These are phyloP conservation scores for Aspergillus unguis DNA, from an alignment of 2,329 filamentous ascomycete species.

Conservation along the genomic window DNA sequence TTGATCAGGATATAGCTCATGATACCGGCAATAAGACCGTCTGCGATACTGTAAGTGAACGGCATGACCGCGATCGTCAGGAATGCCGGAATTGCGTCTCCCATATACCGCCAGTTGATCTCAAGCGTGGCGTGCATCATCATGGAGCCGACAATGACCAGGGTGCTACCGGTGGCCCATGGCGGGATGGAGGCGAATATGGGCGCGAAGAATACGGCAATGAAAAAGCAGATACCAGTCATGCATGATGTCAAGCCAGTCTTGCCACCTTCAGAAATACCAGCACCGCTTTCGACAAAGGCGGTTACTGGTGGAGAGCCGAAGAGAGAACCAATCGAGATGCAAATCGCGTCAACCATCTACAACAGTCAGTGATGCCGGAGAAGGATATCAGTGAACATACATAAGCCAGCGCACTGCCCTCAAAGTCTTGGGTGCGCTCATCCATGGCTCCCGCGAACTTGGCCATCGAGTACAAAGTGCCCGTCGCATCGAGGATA, in stretches of 20 bases:
- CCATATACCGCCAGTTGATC: constrained; percentile 86
- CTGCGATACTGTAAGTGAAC: constrained; percentile 84
- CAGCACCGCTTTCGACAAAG: constrained; percentile 84
- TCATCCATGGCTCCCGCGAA: constrained; percentile 79
- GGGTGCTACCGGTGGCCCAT: constrained; percentile 85
- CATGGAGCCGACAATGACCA: constrained; percentile 82
- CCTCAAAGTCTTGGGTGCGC: constrained; percentile 81
- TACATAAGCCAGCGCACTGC: constrained; percentile 74
- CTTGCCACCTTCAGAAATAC: constrained; percentile 81
- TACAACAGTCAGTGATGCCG: constrained; percentile 23
- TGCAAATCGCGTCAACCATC: constrained; percentile 72
- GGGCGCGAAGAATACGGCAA: constrained; percentile 83
- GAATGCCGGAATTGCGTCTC: constrained; percentile 80
- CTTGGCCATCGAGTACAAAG: constrained; percentile 83
- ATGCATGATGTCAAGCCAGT: constrained; percentile 80
- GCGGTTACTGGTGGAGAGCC: constrained; percentile 79
- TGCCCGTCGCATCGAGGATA: constrained; percentile 82
- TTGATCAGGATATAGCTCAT: constrained; percentile 75
- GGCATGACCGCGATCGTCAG: constrained; percentile 82
- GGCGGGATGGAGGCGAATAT: constrained; percentile 87
- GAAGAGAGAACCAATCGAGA: constrained; percentile 75
- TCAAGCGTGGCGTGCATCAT: constrained; percentile 76
- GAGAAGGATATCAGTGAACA: neutral
- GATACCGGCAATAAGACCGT: constrained; percentile 79
- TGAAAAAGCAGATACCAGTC: constrained; percentile 78